These are phyloP conservation scores for Fusarium austroafricanum DNA, from an alignment of 2,329 filamentous ascomycete species.

Conservation along the genomic window DNA sequence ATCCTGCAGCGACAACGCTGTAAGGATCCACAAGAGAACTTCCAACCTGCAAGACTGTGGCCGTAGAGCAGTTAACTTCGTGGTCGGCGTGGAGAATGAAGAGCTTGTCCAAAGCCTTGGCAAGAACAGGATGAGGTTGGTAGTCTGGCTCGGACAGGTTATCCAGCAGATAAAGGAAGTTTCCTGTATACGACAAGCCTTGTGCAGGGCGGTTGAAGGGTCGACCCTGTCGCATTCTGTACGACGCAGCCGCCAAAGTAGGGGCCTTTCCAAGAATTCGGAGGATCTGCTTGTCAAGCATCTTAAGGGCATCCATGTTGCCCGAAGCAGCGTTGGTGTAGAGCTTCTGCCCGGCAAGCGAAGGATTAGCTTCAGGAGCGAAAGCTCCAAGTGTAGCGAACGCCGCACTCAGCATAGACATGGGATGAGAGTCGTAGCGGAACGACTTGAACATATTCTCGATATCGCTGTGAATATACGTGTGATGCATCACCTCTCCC, in stretches of 20 bases:
- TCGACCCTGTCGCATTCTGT: conserved; percentile 64
- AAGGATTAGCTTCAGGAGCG: conserved; percentile 62
- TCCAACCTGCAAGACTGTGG: conserved; percentile 66
- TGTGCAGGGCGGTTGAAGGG: conserved; percentile 62
- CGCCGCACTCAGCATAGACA: conserved; percentile 63
- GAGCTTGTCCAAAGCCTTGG: conserved; percentile 63
- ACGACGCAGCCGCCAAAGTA: conserved; percentile 62
- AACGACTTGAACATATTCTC: conserved; percentile 64
- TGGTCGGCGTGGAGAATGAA: conserved; percentile 69
- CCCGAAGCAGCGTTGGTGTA: conserved; percentile 60
- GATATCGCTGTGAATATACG: conserved; percentile 61
- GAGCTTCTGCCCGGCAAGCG: conserved; percentile 61
- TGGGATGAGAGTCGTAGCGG: conserved; percentile 64
- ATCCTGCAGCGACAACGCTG: conserved; percentile 63
- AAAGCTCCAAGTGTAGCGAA: conserved; percentile 63
- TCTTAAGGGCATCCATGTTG: conserved; percentile 54
- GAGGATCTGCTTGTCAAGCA: conserved; percentile 64
- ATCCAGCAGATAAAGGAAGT: conserved; percentile 66
- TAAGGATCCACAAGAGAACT: conserved; percentile 67
- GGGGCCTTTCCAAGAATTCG: conserved; percentile 64
- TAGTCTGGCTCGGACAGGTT: conserved; percentile 61
- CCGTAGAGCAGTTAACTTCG: conserved; percentile 68
- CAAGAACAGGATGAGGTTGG: conserved; percentile 61
- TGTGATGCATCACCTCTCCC: conserved; percentile 63
- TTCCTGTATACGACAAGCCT: conserved; percentile 64